Evolutionary conservation across 768 basidiomycete genomes (phyloP).

Genomic region (Russula dissimulans): DNA sequence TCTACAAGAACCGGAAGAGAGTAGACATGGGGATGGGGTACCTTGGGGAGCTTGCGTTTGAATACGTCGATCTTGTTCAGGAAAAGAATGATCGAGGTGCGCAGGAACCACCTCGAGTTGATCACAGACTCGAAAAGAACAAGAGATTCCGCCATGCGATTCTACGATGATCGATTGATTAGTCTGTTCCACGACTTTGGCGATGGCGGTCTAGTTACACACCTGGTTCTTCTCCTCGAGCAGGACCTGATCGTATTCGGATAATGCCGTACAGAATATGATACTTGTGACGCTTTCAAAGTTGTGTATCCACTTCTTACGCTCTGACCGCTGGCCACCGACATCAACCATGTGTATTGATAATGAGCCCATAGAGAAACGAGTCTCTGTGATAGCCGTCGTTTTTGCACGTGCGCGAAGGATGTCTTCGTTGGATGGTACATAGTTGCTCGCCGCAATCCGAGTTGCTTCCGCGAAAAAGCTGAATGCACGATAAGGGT

Average conservation of each 20-base stretch:
- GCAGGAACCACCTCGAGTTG: conserved; percentile 71
- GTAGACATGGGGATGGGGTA: neutral
- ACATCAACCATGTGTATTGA: conserved; percentile 69
- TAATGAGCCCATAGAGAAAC: conserved; percentile 58
- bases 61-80: conserved; percentile 71
- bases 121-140: conserved; percentile 70
- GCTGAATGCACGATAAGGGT: conserved; percentile 30
- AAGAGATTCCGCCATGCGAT: conserved; percentile 68
- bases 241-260: conserved; percentile 67
- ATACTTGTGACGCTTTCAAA: conserved; percentile 76
- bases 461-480: conserved; percentile 83
- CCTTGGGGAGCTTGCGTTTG: conserved; percentile 61
- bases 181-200: neutral
- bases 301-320: conserved; percentile 56
- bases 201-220: conserved; percentile 17
- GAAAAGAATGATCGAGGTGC: conserved; percentile 58
- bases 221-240: conserved; percentile 62
- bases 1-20: neutral
- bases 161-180: conserved; percentile 31
- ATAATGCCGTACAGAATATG: conserved; percentile 68
- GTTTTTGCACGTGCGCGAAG: conserved; percentile 84
- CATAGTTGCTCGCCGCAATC: conserved; percentile 72
- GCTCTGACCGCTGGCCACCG: conserved; percentile 53
- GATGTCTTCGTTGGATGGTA: conserved; percentile 81
- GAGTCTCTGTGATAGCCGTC: conserved; percentile 84